These are phyloP conservation scores for Myriosclerotinia scirpicola DNA, from an alignment of 2,329 filamentous ascomycete genomes.

Conservation along the genomic window DNA sequence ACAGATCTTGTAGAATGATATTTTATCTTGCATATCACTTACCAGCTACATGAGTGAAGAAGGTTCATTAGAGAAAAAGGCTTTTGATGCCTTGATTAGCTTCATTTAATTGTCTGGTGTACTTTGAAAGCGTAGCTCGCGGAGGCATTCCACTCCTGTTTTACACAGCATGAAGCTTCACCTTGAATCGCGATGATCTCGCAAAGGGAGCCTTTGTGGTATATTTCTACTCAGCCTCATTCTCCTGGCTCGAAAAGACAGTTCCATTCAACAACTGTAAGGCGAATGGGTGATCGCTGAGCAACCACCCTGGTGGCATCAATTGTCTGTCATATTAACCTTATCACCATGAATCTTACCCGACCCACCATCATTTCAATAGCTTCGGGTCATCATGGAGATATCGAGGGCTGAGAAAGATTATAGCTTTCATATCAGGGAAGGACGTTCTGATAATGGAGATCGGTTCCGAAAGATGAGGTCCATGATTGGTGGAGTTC, in stretches of 20 bases:
- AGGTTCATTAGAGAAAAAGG: too few species aligned
- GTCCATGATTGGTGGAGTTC: background rate
- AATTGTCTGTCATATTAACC: background rate
- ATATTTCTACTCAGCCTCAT: background rate
- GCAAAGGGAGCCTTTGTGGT: background rate
- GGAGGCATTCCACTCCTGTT: background rate
- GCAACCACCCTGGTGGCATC: too few species aligned
- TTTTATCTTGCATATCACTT: too few species aligned
- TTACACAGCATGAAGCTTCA: background rate
- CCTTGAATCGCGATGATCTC: background rate
- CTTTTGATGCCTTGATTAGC: too few species aligned
- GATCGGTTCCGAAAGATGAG: background rate
- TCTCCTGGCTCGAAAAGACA: background rate
- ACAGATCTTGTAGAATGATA: too few species aligned
- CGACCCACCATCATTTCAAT: background rate
- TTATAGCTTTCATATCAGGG: background rate
- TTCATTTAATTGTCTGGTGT: too few species aligned
- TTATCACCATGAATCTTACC: background rate
- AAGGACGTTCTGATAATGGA: slow-evolving; percentile 5
- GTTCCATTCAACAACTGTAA: background rate
- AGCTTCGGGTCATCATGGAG: slow-evolving; percentile 4
- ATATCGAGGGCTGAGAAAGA: background rate
- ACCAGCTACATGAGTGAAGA: too few species aligned
- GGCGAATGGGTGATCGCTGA: background rate
- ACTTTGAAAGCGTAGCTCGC: too few species aligned